Conservation (phyloP, 2,329 filamentous ascomycete species). For the Nigrospora oryzae region DNA sequence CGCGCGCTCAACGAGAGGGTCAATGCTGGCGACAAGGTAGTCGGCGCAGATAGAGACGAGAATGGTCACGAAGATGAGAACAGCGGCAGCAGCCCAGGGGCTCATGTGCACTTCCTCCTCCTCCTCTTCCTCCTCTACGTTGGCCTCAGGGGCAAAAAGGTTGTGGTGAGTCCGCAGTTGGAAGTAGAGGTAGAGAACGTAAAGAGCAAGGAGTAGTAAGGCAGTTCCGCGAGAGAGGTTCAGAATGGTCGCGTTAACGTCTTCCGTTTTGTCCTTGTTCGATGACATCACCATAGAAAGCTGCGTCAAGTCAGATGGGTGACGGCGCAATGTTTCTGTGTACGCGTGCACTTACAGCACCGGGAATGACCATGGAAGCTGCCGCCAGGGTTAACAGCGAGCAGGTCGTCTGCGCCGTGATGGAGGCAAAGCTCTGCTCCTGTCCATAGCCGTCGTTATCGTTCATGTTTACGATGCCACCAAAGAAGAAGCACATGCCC, state of each 20-base stretch:
- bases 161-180: conserved; percentile 68
- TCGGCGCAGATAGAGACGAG: conserved; percentile 68
- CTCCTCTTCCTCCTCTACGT: conserved; percentile 28
- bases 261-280: conserved; percentile 21
- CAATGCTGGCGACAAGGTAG: conserved; percentile 69
- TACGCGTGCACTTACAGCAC: conserved; percentile 40
- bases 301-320: conserved; percentile 18
- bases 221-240: conserved; percentile 68
- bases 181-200: conserved; percentile 70
- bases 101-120: conserved; percentile 45
- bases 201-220: conserved; percentile 66
- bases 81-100: conserved; percentile 54
- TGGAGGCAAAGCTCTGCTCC: conserved; percentile 67
- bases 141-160: conserved; percentile 48
- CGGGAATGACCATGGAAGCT: conserved; percentile 71
- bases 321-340: too few relatives aligned
- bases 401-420: conserved; percentile 68
- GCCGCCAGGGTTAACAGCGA: conserved; percentile 70
- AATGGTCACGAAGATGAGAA: conserved; percentile 62
- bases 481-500: conserved; percentile 72
- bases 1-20: conserved; percentile 58
- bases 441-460: conserved; percentile 45
- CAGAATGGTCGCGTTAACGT: conserved; percentile 51
- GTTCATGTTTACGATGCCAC: conserved; percentile 56
- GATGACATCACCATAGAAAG: conserved; percentile 57